Evolutionary conservation across 352 stramenopile genomes (phyloP).

Genomic region (Pythium volutum): DNA sequence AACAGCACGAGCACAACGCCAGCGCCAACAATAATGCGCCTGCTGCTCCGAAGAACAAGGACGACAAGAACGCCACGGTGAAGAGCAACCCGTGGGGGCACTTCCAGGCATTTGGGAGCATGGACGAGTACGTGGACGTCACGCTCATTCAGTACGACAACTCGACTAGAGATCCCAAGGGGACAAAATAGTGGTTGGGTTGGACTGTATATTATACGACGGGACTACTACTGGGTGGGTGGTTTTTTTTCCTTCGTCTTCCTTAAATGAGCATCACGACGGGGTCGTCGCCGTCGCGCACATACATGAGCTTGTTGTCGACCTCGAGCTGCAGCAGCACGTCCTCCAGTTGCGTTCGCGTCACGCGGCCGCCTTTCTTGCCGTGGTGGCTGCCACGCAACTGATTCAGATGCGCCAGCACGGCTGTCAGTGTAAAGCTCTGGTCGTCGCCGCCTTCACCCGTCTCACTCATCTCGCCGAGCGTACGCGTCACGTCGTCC

Average conservation of each 20-base stretch:
- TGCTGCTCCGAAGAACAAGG: background rate
- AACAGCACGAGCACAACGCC: background rate
- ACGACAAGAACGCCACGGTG: background rate
- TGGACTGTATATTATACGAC: slow-evolving; percentile 24
- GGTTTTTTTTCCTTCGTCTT: too few relatives aligned
- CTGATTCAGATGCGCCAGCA: slow-evolving; percentile 57
- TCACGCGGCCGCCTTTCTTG: slow-evolving; percentile 27
- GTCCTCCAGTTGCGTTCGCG: slow-evolving; percentile 55
- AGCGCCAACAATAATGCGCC: background rate
- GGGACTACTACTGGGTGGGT: slow-evolving; percentile 1
- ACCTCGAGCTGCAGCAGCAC: slow-evolving; percentile 75
- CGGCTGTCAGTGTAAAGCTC: slow-evolving; percentile 49
- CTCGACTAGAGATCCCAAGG: background rate
- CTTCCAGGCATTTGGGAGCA: slow-evolving; percentile 58
- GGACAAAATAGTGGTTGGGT: background rate
- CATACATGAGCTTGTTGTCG: slow-evolving; percentile 90
- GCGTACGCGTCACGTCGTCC: slow-evolving; percentile 57
- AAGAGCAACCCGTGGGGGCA: slow-evolving; percentile 38
- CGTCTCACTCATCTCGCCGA: slow-evolving; percentile 56
- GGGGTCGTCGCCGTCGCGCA: slow-evolving; percentile 74
- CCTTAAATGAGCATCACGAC: slow-evolving; percentile 89
- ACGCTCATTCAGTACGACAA: slow-evolving; percentile 72
- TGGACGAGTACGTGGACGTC: slow-evolving; percentile 69
- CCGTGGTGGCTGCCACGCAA: slow-evolving; percentile 25
- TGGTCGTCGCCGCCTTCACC: slow-evolving; percentile 54